Percentiles rank a stretch among this genome's conserved stretches.
phyloP scores from a whole-genome alignment of 225 moss, liverwort and hornwort genomes.

The Lunularia cruciata region DNA sequence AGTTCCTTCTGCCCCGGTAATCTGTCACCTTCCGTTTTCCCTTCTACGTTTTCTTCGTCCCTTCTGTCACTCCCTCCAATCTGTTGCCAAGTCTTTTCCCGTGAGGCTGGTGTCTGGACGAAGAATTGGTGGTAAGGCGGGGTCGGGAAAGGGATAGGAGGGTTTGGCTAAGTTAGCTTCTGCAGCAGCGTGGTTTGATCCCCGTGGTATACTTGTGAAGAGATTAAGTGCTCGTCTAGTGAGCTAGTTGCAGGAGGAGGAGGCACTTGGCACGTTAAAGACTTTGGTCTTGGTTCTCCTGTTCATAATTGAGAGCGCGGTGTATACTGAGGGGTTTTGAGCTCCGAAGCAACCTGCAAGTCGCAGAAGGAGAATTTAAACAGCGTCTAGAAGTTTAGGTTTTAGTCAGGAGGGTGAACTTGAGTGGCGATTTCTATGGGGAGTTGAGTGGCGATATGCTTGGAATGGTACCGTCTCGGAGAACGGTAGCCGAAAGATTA shows the following conservation, averaged over 20 bases:
- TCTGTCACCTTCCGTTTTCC: not conserved
- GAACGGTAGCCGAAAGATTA: not conserved
- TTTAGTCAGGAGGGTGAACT: not conserved
- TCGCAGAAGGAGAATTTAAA: too few species aligned
- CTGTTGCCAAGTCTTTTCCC: too few species aligned
- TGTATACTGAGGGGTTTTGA: not conserved
- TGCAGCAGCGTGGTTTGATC: conserved; percentile 15
- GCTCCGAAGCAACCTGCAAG: not conserved
- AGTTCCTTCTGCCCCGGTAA: not conserved
- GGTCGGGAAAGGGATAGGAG: too few species aligned
- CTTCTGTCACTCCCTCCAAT: not conserved
- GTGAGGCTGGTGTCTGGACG: too few species aligned
- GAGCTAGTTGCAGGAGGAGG: not conserved
- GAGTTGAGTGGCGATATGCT: too few species aligned
- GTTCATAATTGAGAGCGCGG: not conserved
- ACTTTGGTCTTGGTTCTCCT: not conserved
- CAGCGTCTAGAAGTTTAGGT: not conserved
- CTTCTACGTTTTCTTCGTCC: not conserved
- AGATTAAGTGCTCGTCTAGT: not conserved
- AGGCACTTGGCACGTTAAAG: not conserved
- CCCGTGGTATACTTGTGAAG: too few species aligned
- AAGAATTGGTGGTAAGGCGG: too few species aligned
- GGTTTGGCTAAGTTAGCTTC: too few species aligned
- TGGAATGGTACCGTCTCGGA: not conserved
- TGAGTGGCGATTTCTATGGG: too few species aligned